A percentile compares a stretch with the other conserved stretches of the same genome.
Conservation (phyloP, 345 rosid species). For the Populus ilicifolia region DNA sequence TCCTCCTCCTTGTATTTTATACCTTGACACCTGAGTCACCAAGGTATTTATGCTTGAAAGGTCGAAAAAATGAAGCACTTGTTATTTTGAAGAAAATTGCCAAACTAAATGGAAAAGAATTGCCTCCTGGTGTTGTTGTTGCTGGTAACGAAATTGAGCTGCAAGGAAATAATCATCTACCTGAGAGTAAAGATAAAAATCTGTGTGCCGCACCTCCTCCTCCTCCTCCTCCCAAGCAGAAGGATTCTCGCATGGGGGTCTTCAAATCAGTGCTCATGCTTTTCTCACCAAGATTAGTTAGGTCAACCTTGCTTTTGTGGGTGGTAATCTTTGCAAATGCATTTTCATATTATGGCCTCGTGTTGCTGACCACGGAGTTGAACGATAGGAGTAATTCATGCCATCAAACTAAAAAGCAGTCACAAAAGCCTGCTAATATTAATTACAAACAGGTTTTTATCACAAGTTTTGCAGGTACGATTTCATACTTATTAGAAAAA, state of each 20-base stretch:
- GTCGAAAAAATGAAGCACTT: constrained; percentile 59
- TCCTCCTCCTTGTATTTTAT: constrained; percentile 73
- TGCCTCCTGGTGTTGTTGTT: constrained; percentile 69
- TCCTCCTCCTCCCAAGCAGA: constrained; percentile 24
- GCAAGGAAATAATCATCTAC: constrained; percentile 22
- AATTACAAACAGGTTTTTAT: constrained; percentile 73
- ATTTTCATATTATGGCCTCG: constrained; percentile 81
- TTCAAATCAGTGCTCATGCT: constrained; percentile 45
- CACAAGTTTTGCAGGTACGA: constrained; percentile 77
- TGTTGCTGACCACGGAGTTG: constrained; percentile 85
- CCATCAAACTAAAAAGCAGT: constrained; percentile 18
- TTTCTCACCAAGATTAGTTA: constrained; percentile 61
- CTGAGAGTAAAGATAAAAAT: constrained; percentile 30
- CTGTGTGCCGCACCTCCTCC: neutral
- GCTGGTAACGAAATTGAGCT: constrained; percentile 51
- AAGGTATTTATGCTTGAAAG: constrained; percentile 71
- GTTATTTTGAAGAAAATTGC: constrained; percentile 60
- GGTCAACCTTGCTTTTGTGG: constrained; percentile 81
- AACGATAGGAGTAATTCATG: constrained; percentile 49
- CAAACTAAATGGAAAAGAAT: constrained; percentile 41
- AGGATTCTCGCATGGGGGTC: constrained; percentile 36
- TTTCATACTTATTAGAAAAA: neutral
- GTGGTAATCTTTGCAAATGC: constrained; percentile 79
- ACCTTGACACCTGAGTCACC: constrained; percentile 73
- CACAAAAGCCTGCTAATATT: constrained; percentile 36